A percentile compares a stretch with the other conserved stretches of the same genome.
phyloP scores from a whole-genome alignment of 192 early-diverging fungal genomes.

The Dissophora ornata region DNA sequence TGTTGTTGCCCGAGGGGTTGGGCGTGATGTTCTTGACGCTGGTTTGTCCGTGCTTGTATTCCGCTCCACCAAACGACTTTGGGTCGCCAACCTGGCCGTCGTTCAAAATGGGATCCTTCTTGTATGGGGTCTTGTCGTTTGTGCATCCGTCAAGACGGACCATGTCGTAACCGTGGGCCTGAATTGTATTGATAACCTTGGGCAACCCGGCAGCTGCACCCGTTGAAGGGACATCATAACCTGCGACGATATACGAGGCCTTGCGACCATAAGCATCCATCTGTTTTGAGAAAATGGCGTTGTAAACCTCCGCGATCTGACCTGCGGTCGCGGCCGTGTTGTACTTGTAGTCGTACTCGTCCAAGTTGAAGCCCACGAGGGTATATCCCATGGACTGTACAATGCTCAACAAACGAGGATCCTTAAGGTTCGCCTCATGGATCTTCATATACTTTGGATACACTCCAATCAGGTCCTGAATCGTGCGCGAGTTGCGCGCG shows the following conservation, averaged over 20 bases:
- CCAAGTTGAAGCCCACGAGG: constrained; percentile 61
- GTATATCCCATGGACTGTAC: constrained; percentile 56
- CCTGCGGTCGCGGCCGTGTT: constrained; percentile 36
- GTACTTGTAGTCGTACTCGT: constrained; percentile 62
- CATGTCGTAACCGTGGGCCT: constrained; percentile 61
- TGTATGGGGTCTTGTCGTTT: constrained; percentile 62
- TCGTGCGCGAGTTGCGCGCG: constrained; percentile 55
- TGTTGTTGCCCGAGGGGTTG: too few relatives aligned
- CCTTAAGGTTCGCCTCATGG: constrained; percentile 58
- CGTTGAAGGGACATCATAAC: constrained; percentile 63
- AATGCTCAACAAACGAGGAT: constrained; percentile 52
- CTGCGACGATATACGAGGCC: constrained; percentile 58
- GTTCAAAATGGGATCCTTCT: constrained; percentile 46
- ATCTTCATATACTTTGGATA: constrained; percentile 62
- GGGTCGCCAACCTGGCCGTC: constrained; percentile 52
- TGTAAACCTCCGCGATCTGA: constrained; percentile 59
- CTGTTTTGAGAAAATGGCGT: constrained; percentile 56
- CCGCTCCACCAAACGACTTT: constrained; percentile 52
- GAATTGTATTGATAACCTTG: constrained; percentile 57
- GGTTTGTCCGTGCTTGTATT: constrained; percentile 58
- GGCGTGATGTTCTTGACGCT: constrained; percentile 25
- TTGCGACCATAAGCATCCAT: constrained; percentile 62
- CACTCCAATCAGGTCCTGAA: constrained; percentile 63
- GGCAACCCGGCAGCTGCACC: constrained; percentile 58
- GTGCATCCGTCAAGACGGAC: constrained; percentile 64